A percentile compares a stretch with the other conserved stretches of the same genome.
phyloP scores from a whole-genome alignment of 1,139 yeast species.

The Kluyveromyces sp. region DNA sequence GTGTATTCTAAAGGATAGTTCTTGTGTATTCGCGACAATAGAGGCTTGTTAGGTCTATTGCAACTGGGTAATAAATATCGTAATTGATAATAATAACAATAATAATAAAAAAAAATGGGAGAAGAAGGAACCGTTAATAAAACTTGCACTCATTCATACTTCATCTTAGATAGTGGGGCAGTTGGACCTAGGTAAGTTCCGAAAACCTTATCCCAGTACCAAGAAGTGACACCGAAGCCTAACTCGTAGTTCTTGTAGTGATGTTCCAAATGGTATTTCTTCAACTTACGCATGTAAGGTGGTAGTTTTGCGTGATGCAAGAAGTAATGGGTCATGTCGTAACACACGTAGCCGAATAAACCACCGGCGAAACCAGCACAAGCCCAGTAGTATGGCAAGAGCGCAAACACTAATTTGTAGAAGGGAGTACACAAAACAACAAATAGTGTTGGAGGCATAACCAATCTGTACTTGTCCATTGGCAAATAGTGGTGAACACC shows the following conservation, averaged over 20 bases:
- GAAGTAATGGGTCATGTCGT: slow-evolving; percentile 85
- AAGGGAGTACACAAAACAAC: slow-evolving; percentile 50
- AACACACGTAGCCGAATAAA: slow-evolving; percentile 81
- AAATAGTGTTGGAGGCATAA: slow-evolving; percentile 90
- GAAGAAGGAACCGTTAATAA: background rate
- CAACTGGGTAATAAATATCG: background rate
- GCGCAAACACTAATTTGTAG: slow-evolving; percentile 48
- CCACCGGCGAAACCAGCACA: slow-evolving; percentile 87
- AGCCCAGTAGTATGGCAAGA: slow-evolving; percentile 53
- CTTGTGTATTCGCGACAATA: no score
- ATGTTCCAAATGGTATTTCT: slow-evolving; percentile 90
- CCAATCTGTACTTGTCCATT: slow-evolving; percentile 89
- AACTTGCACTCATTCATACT: slow-evolving; percentile 18
- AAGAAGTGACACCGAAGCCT: slow-evolving; percentile 92
- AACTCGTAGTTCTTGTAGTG: slow-evolving; percentile 94
- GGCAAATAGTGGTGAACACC: slow-evolving; percentile 97
- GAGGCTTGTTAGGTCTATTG: no score
- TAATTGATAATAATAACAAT: background rate
- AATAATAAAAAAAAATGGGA: background rate
- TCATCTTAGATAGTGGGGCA: slow-evolving; percentile 30
- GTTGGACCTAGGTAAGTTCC: slow-evolving; percentile 50
- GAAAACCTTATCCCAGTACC: slow-evolving; percentile 90
- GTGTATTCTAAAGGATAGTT: no score
- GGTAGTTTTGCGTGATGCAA: slow-evolving; percentile 86
- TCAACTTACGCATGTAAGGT: slow-evolving; percentile 60